Evolutionary conservation across 179 eudicot genomes (phyloP).

Genomic region (Corrigiola litoralis): DNA sequence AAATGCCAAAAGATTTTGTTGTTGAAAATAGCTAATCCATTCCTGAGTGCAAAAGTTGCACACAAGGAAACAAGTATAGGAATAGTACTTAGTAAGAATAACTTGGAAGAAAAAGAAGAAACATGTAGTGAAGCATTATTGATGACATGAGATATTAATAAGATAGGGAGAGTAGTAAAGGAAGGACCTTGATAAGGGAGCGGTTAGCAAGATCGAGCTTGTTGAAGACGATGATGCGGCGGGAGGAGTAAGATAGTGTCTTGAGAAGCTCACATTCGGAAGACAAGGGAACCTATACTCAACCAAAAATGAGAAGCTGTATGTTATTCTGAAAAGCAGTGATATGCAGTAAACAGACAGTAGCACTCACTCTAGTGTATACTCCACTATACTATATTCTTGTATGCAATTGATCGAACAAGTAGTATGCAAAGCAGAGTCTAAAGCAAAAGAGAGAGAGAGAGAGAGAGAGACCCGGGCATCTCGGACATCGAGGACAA

Average conservation of each 20-base stretch:
- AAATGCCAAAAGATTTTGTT: slow-evolving; percentile 27
- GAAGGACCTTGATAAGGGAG: slow-evolving; percentile 46
- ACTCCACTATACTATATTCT: background rate
- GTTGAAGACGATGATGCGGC: slow-evolving; percentile 60
- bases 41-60: slow-evolving; percentile 27
- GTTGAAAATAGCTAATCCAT: slow-evolving; percentile 46
- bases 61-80: background rate
- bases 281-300: slow-evolving; percentile 61
- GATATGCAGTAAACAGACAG: background rate
- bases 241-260: slow-evolving; percentile 37
- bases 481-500: slow-evolving; percentile 77
- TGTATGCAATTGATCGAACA: slow-evolving; percentile 30
- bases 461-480: slow-evolving; percentile 48
- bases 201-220: slow-evolving; percentile 71
- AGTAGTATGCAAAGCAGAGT: background rate
- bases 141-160: background rate
- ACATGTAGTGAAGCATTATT: background rate
- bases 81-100: no score
- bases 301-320: background rate
- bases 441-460: background rate
- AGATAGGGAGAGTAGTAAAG: background rate
- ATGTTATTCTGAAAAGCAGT: background rate
- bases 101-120: background rate
- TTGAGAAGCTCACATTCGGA: slow-evolving; percentile 52
- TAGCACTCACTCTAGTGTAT: background rate